Conservation (phyloP, 768 basidiomycete species). For the Leccinum barrowsii region DNA sequence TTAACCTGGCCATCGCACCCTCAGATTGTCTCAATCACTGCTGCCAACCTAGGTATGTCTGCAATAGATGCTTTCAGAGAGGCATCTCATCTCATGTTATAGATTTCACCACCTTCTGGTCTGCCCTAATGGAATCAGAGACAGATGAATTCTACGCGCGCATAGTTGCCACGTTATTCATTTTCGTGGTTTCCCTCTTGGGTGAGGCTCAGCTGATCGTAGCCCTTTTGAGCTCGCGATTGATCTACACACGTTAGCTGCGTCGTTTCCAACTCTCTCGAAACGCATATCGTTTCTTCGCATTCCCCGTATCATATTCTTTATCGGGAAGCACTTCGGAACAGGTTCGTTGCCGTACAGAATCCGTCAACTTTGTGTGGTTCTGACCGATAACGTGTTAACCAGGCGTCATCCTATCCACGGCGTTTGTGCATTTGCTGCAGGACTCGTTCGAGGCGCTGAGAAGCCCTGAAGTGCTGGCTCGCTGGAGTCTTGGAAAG, state of each 20-base stretch:
- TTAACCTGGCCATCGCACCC: neutral
- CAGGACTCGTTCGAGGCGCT: slow-evolving; percentile 72
- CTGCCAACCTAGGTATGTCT: neutral
- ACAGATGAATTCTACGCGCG: neutral
- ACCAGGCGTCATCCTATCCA: slow-evolving; percentile 76
- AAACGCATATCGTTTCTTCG: slow-evolving; percentile 48
- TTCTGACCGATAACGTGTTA: neutral
- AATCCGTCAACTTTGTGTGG: too few relatives aligned
- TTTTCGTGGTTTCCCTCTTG: slow-evolving; percentile 60
- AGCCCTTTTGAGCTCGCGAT: neutral
- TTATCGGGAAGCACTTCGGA: slow-evolving; percentile 86
- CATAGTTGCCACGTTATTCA: slow-evolving; percentile 33
- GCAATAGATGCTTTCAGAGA: neutral
- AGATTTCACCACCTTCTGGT: neutral
- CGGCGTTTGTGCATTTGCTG: slow-evolving; percentile 78
- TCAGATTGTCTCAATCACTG: neutral
- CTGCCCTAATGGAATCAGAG: slow-evolving; percentile 1
- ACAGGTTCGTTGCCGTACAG: slow-evolving; percentile 44
- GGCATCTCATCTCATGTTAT: neutral
- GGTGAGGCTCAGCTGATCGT: slow-evolving; percentile 40
- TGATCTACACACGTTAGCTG: slow-evolving; percentile 40
- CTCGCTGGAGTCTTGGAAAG: slow-evolving; percentile 47
- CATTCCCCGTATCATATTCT: slow-evolving; percentile 69
- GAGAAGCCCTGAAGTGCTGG: slow-evolving; percentile 41
- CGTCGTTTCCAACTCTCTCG: slow-evolving; percentile 68